Conservation (phyloP, 2,329 filamentous ascomycete species). For the Fusarium praegraminearum region DNA sequence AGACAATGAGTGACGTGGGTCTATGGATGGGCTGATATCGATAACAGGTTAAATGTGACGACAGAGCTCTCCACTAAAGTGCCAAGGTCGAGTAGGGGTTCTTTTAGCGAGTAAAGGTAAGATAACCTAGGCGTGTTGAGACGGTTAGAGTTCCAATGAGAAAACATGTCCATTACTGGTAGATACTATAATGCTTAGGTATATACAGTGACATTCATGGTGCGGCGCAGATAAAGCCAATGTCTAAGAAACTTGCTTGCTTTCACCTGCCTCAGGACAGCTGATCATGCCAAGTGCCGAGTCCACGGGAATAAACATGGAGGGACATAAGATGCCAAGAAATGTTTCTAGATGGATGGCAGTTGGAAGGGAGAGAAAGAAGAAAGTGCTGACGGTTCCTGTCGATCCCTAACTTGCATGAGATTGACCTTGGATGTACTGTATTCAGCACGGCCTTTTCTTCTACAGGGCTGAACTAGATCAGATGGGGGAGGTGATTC, state of each 20-base stretch:
- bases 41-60: conserved; percentile 34
- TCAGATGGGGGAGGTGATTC: conserved; percentile 1
- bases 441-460: conserved; percentile 14
- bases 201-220: neutral
- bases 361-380: neutral
- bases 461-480: conserved; percentile 16
- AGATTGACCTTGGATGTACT: neutral
- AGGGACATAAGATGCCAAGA: neutral
- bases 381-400: conserved; percentile 14
- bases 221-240: no score
- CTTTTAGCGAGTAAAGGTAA: neutral
- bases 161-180: neutral
- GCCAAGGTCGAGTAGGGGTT: conserved; percentile 9
- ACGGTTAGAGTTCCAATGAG: neutral
- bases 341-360: neutral
- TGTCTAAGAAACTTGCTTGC: neutral
- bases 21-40: conserved; percentile 36
- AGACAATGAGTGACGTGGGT: conserved; percentile 29
- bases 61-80: conserved; percentile 35
- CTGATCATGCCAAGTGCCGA: neutral
- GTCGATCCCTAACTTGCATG: conserved; percentile 6
- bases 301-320: conserved; percentile 17
- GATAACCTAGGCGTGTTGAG: neutral
- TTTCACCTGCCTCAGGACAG: neutral
- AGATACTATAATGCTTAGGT: neutral